Percentiles rank a stretch among this genome's conserved stretches.
Evolutionary conservation across 83 land plant genomes (phyloP).

Genomic region (Thuja plicata): DNA sequence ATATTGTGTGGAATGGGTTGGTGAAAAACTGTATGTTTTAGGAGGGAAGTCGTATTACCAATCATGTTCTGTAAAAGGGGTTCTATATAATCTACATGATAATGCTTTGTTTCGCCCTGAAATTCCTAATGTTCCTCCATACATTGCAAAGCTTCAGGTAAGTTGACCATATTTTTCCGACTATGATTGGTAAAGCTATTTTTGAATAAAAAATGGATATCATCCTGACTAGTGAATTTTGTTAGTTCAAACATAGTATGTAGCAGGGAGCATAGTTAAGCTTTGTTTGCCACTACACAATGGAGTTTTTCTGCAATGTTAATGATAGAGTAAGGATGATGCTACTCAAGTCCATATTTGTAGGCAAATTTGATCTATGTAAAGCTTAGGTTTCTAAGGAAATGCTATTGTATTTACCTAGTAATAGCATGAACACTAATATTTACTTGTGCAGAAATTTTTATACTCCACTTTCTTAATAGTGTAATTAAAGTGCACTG

Average conservation of each 20-base stretch:
- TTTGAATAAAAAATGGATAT: neutral
- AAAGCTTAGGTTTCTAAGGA: neutral
- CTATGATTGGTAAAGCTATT: neutral
- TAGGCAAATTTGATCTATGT: neutral
- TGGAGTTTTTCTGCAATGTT: neutral
- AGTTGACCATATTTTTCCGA: neutral
- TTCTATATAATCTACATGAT: constrained; percentile 48
- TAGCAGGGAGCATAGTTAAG: constrained; percentile 1
- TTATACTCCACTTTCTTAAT: neutral
- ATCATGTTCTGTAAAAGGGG: constrained; percentile 58
- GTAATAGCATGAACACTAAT: neutral
- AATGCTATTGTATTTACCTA: neutral
- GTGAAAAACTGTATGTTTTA: constrained; percentile 30
- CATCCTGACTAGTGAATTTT: neutral
- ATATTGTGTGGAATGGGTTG: constrained; percentile 58
- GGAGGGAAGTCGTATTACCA: constrained; percentile 58
- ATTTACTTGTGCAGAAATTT: neutral
- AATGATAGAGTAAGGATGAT: neutral
- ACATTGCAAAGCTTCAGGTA: constrained; percentile 75
- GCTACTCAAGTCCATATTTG: neutral
- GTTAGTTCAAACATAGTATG: neutral
- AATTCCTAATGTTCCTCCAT: constrained; percentile 43
- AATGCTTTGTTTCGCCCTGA: constrained; percentile 56
- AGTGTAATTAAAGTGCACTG: neutral
- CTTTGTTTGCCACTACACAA: neutral